A percentile compares a stretch with the other conserved stretches of the same genome.
Evolutionary conservation across 2,329 filamentous ascomycete species (phyloP).

Genomic region (Fusarium virguliforme): DNA sequence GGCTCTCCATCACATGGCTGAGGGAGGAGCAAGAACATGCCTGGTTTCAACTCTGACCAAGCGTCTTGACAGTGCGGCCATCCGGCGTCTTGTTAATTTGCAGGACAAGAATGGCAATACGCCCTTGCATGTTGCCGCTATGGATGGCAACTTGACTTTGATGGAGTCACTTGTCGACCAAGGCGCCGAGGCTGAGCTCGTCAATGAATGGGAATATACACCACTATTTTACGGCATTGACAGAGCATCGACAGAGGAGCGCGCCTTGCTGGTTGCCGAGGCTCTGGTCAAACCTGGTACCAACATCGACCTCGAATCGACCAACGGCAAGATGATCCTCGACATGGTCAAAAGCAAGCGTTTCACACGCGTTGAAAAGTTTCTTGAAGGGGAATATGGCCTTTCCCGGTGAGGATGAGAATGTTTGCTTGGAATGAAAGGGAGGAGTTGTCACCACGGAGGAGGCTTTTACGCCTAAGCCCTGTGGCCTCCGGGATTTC

Average conservation of each 20-base stretch:
- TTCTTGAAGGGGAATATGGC: too few species aligned
- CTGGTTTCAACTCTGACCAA: neutral
- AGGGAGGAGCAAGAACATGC: neutral
- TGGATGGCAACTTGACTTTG: neutral
- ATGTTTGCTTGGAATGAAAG: too few species aligned
- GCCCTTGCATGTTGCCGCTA: neutral
- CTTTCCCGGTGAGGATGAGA: too few species aligned
- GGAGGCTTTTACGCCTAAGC: too few species aligned
- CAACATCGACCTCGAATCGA: too few species aligned
- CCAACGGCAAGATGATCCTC: too few species aligned
- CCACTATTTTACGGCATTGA: neutral
- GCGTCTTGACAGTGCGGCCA: neutral
- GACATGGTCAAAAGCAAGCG: too few species aligned
- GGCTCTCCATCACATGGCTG: neutral
- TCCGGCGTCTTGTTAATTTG: neutral
- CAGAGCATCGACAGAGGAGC: rapidly evolving
- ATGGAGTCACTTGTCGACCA: neutral
- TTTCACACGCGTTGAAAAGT: too few species aligned
- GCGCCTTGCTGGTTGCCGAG: neutral
- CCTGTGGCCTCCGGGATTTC: too few species aligned
- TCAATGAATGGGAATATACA: neutral
- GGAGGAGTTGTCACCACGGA: too few species aligned
- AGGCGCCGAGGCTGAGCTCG: neutral
- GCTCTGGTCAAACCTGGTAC: neutral
- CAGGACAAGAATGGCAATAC: neutral